Evolutionary conservation across 2,329 filamentous ascomycete species (phyloP), one percentile per base, ranked within the genome.

Genomic region (Cladosporium cucumerinum): DNA sequence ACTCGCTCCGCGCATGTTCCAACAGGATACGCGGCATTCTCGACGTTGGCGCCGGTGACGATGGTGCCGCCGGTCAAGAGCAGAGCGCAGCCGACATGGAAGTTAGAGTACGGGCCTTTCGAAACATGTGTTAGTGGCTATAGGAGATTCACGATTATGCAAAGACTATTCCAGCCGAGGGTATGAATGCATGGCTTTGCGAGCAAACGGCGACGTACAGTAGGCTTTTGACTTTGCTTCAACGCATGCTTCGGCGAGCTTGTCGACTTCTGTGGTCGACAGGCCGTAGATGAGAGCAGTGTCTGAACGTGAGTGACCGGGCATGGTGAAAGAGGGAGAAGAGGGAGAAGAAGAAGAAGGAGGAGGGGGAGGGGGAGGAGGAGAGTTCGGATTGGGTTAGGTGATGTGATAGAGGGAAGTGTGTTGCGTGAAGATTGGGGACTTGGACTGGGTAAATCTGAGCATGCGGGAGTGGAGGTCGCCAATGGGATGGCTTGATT

Each of bases 1-100:
- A 94, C 91, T 65, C 94, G 84, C 84, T 99, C 95, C 16, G 95
- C 95, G 78, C 95, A 98, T 2, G 91, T 96, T n/a, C 92, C 92
- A 6, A 97, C 93, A 0, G 95, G 94, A 76, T 96, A 98, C 30
- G 90, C 83, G 1, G 92, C 93, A 76, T 98, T 97, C 80, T 99
- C 95, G 67, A 98, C 87, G 75, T 97, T 97, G 68, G 91, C 93
- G 63, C 95, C 95, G 54, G 70, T 68, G 4, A 85, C 81, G 65
- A 93, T 83, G 70, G 83, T 65, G 28, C 75, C 75, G 49, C 70
- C 71, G 23, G 69, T 70, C 34, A 86, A 84, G 67, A 98, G 87
- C 66, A 98, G 79, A 36, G 90, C 88, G 58, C 91, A 89, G 68
- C 95, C 95, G 67, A 99, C 95, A 68, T 89, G 91, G 83, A 98